phyloP scores from a whole-genome alignment of 2,329 filamentous ascomycete genomes.

The Colletotrichum eremochloae region DNA sequence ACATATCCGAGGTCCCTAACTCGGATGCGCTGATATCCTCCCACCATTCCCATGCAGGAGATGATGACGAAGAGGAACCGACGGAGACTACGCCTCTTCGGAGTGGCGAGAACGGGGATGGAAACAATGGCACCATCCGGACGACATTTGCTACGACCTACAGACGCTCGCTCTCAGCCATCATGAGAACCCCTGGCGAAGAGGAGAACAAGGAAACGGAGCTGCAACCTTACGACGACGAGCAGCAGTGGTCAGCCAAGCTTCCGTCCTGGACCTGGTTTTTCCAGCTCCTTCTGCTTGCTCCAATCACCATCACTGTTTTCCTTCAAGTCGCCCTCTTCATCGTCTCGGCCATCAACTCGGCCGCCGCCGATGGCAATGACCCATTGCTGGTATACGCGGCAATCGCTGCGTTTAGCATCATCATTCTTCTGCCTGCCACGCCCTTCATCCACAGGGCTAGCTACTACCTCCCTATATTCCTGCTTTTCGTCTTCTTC shows the following conservation, averaged over 20 bases:
- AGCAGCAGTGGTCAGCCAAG: constrained; percentile 87
- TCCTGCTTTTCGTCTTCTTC: constrained; percentile 78
- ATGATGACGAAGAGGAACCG: constrained; percentile 53
- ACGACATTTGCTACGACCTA: constrained; percentile 70
- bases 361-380: constrained; percentile 88
- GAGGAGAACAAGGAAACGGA: constrained; percentile 50
- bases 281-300: constrained; percentile 84
- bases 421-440: constrained; percentile 80
- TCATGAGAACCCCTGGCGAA: constrained; percentile 34
- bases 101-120: constrained; percentile 46
- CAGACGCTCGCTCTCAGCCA: constrained; percentile 60
- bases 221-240: constrained; percentile 69
- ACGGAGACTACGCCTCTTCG: constrained; percentile 68
- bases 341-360: constrained; percentile 77
- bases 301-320: constrained; percentile 82
- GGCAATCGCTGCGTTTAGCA: constrained; percentile 74
- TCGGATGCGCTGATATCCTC: constrained; percentile 56
- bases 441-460: constrained; percentile 90
- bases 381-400: constrained; percentile 79
- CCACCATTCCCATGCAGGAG: constrained; percentile 55
- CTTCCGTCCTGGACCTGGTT: constrained; percentile 90
- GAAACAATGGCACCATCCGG: constrained; percentile 52
- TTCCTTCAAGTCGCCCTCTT: constrained; percentile 82
- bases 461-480: constrained; percentile 83
- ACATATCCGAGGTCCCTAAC: constrained; percentile 48